These are phyloP conservation scores for Pythium dissimile DNA, from an alignment of 352 stramenopile species.

Conservation along the genomic window DNA sequence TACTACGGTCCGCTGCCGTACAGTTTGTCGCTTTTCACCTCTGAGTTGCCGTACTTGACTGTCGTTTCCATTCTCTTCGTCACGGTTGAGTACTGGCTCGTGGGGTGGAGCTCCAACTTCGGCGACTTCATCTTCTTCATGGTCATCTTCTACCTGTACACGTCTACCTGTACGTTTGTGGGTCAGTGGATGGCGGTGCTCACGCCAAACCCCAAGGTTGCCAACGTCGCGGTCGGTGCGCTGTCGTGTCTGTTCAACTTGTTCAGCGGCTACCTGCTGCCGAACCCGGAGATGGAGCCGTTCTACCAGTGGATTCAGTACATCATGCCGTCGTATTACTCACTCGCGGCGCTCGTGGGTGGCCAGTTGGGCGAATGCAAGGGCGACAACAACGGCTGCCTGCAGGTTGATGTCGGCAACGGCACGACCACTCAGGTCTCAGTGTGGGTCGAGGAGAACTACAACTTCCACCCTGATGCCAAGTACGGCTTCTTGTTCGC, in stretches of 20 bases:
- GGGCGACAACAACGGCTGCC: slow-evolving; percentile 22
- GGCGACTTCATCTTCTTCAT: slow-evolving; percentile 54
- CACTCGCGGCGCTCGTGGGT: slow-evolving; percentile 35
- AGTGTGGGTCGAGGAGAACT: slow-evolving; percentile 35
- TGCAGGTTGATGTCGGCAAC: slow-evolving; percentile 11
- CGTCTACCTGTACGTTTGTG: slow-evolving; percentile 56
- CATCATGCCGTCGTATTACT: slow-evolving; percentile 59
- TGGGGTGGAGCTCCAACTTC: slow-evolving; percentile 52
- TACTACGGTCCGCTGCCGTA: slow-evolving; percentile 71
- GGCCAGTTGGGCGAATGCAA: slow-evolving; percentile 37
- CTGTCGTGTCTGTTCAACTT: slow-evolving; percentile 69
- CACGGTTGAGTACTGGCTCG: slow-evolving; percentile 62
- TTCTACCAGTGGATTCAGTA: slow-evolving; percentile 77
- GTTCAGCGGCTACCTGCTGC: slow-evolving; percentile 55
- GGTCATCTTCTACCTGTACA: slow-evolving; percentile 49
- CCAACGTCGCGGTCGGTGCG: slow-evolving; percentile 66
- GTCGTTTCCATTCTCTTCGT: slow-evolving; percentile 48
- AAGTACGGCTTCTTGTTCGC: slow-evolving; percentile 49
- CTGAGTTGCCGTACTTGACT: slow-evolving; percentile 60
- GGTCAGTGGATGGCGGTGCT: slow-evolving; percentile 74
- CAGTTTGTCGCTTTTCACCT: slow-evolving; percentile 57
- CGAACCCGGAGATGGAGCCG: slow-evolving; percentile 40
- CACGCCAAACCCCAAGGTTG: slow-evolving; percentile 73
- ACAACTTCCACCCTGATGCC: slow-evolving; percentile 46
- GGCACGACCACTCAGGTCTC: slow-evolving; percentile 21